Base-by-base conservation (phyloP, 805 yeast species). In the Starmerella powellii region DNA sequence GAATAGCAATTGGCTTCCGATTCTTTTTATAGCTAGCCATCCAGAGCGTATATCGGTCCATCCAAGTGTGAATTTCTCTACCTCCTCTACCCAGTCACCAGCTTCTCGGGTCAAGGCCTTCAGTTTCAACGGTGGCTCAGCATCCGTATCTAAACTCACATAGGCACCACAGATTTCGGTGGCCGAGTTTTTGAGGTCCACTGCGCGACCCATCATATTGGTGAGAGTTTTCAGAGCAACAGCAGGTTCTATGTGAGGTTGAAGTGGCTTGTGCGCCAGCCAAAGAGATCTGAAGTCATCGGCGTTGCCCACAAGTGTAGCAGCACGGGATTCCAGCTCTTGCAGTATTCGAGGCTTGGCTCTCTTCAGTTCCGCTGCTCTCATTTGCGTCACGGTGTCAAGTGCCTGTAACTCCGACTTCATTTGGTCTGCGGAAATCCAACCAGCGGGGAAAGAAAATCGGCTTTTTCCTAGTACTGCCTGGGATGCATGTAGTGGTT, bases 321-420 rank as follows among this genome's bases (percentile, higher is more conserved):
- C 40, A 6, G 29, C 17, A 4, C 41, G 31, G 4, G 35, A 34
- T n/a, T 47, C 43, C 2, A 47, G 40, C 17, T 31, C 69, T 71
- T 2, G 57, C 47, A 1, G 80, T 29, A 6, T 67, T 31, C 1
- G 70, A 56, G 23, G 67, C 53, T 37, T 35, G 1, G 40, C 45
- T 8, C 13, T n/a, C 12, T 35, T 32, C 3, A 34, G 33, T 23
- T 35, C 38, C 4, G 6, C 4, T 1, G 8, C n/a, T 1, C 45
- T 30, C 12, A 17, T n/a, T 3, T 28, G 28, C 3, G 27, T 8
- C 6, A 39, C 17, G 3, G 32, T 12, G 16, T 20, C n/a, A 3
- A 43, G 20, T 2, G 47, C 39, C 5, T 26, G 16, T 4, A 39
- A 8, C 18, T 46, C 49, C 6, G 28, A n/a, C 8, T 32, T 29